phyloP scores from a whole-genome alignment of 2,329 filamentous ascomycete species.

The Penicillium sclerotigenum region DNA sequence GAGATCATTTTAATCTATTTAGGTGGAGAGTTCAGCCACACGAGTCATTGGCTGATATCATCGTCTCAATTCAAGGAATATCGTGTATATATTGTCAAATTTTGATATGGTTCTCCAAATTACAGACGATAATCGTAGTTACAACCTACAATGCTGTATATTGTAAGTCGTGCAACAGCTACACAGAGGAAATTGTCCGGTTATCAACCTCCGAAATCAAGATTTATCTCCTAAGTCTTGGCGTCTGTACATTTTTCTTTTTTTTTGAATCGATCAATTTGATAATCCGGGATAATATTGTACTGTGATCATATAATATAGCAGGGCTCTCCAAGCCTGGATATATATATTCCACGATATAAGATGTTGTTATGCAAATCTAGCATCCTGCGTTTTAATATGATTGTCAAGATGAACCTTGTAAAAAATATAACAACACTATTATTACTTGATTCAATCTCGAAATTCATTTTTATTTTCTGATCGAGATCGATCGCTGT shows the following conservation, averaged over 20 bases:
- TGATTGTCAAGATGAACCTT: too few relatives aligned
- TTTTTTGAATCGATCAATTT: background rate
- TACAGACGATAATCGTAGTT: background rate
- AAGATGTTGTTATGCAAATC: background rate
- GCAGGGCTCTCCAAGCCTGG: too few relatives aligned
- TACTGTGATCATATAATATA: background rate
- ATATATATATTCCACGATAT: background rate
- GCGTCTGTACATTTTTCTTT: background rate
- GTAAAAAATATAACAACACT: background rate
- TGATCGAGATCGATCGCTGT: background rate
- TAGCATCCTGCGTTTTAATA: background rate
- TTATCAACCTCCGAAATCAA: slow-evolving; percentile 7
- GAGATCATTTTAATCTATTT: slow-evolving; percentile 31
- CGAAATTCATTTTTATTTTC: background rate
- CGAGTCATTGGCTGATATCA: slow-evolving; percentile 17
- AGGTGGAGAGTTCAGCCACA: slow-evolving; percentile 27
- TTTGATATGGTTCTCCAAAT: background rate
- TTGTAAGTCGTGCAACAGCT: background rate
- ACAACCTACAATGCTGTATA: background rate
- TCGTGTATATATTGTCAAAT: too few relatives aligned
- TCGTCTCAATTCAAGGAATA: background rate
- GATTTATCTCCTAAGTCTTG: background rate
- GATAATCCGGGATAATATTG: background rate
- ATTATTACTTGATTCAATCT: background rate
- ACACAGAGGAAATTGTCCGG: background rate